Evolutionary conservation across 2,329 filamentous ascomycete genomes (phyloP).

Genomic region (Fusarium xyrophilum): DNA sequence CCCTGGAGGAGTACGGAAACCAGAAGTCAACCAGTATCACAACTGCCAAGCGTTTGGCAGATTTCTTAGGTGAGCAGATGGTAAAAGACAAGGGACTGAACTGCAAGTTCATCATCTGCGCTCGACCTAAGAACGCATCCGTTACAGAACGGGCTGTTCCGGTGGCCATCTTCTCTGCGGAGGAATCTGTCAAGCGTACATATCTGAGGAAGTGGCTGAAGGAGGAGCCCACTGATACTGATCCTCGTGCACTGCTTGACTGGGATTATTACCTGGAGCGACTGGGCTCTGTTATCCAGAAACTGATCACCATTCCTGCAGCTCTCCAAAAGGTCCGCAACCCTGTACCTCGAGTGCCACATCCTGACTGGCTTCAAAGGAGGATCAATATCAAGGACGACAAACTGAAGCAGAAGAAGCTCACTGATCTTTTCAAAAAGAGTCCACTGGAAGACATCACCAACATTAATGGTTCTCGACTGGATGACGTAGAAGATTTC

Average conservation of each 20-base stretch:
- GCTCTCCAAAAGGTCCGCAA: conserved; percentile 95
- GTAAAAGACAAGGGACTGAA: conserved; percentile 98
- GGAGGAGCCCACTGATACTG: conserved; percentile 89
- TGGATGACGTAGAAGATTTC: conserved; percentile 82
- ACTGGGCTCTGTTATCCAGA: conserved; percentile 96
- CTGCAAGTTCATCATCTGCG: conserved; percentile 99
- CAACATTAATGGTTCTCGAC: conserved; percentile 63
- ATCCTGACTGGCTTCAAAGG: conserved; percentile 95
- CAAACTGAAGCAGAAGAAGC: conserved; percentile 97
- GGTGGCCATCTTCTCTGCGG: conserved; percentile 95
- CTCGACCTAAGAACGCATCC: conserved; percentile 82
- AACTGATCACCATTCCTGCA: conserved; percentile 97
- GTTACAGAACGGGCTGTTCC: conserved; percentile 95
- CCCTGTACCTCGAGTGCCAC: conserved; percentile 88
- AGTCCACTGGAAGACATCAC: conserved; percentile 76
- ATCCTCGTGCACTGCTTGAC: conserved; percentile 87
- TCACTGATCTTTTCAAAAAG: conserved; percentile 81
- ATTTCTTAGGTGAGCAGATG: conserved; percentile 98
- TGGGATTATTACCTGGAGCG: conserved; percentile 98
- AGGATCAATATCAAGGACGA: conserved; percentile 96
- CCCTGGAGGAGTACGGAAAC: conserved; percentile 90
- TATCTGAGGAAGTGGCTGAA: conserved; percentile 96
- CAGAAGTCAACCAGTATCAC: conserved; percentile 99
- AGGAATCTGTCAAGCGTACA: conserved; percentile 82
- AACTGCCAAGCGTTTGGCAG: conserved; percentile 90